These are phyloP conservation scores for Clavispora fructus DNA, from an alignment of 805 yeast species.

Conservation along the genomic window DNA sequence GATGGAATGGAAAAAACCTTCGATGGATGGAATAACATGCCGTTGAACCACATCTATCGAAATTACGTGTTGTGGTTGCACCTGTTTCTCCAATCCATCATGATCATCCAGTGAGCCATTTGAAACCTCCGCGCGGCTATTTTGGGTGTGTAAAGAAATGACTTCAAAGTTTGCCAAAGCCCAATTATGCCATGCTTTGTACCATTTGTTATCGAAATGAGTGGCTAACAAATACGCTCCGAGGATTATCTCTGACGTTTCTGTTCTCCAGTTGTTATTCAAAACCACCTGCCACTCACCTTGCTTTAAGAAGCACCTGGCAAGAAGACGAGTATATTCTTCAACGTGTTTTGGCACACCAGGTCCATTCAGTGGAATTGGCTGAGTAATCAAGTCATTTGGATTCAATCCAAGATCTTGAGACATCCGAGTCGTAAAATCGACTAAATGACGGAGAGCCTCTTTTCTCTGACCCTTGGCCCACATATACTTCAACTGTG, in stretches of 20 bases:
- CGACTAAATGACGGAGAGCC: slow-evolving; percentile 80
- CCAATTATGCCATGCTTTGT: slow-evolving; percentile 99
- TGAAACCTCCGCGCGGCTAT: slow-evolving; percentile 12
- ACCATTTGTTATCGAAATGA: slow-evolving; percentile 89
- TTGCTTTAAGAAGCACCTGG: slow-evolving; percentile 92
- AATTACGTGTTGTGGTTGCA: slow-evolving; percentile 15
- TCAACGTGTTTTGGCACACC: slow-evolving; percentile 72
- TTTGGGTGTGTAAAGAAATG: slow-evolving; percentile 53
- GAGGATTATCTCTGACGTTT: slow-evolving; percentile 72
- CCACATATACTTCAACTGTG: slow-evolving; percentile 96
- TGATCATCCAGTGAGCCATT: slow-evolving; percentile 23
- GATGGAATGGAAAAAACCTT: slow-evolving; percentile 93
- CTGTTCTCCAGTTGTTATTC: slow-evolving; percentile 73
- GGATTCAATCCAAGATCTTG: slow-evolving; percentile 83
- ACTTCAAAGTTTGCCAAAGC: slow-evolving; percentile 97
- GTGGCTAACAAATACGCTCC: slow-evolving; percentile 93
- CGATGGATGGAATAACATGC: slow-evolving; percentile 93
- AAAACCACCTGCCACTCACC: slow-evolving; percentile 97
- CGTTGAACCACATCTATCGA: slow-evolving; percentile 61
- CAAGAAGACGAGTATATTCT: slow-evolving; percentile 77
- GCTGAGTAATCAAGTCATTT: slow-evolving; percentile 81
- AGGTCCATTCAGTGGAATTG: slow-evolving; percentile 68
- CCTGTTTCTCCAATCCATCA: slow-evolving; percentile 13
- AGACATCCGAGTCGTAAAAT: slow-evolving; percentile 87
- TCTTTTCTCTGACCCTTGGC: slow-evolving; percentile 85